Base-by-base conservation (phyloP, 768 basidiomycete genomes). In the Cyclocybe aegerita region DNA sequence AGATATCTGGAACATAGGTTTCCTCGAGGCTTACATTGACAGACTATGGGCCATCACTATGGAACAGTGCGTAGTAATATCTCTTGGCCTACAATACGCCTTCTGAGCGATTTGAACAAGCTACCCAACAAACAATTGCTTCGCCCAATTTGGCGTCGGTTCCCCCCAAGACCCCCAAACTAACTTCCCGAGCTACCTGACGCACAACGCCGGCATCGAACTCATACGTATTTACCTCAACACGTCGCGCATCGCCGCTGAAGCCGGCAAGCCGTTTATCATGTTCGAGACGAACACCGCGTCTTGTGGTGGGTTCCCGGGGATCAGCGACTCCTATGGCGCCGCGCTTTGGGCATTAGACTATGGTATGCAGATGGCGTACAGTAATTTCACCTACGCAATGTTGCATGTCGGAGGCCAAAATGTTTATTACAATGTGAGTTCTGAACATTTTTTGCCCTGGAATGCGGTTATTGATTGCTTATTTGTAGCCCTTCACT, bases 261-360 rank as follows among this genome's bases (percentile, higher is more conserved):
- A 65, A 0, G 59, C 60, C 3, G 63, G 67, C 1, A 78, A 77
- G 59, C 78, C 77, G 0, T 70, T 86, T 49, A 62, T 85, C 35
- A 85, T 88, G 83, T 78, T 87, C 53, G 86, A 88, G 61, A 86
- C 83, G 7, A 87, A 86, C 59, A 80, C 80, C 0, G 84, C 83
- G 4, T 79, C 79, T 39, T 87, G 85, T 70, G 84, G 83, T 60
- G 85, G 86, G 10, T 83, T 87, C 61, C 69, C 79, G 5, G 86
- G 85, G 0, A 67, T 86, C 14, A 78, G 75, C 30, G 80, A 86
- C 55, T 74, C 71, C 43, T 88, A 82, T 55, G 83, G 78, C 4
- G 83, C 79, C 1, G 78, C 82, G 14, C 68, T 88, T 11, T 88
- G 85, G 85, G 80, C 70, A 10, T 56, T 83, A 51, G 85, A 87